A percentile compares a stretch with the other conserved stretches of the same genome.
Conservation (phyloP, 1,284 basidiomycete species). For the Mrakiaceae sp. region DNA sequence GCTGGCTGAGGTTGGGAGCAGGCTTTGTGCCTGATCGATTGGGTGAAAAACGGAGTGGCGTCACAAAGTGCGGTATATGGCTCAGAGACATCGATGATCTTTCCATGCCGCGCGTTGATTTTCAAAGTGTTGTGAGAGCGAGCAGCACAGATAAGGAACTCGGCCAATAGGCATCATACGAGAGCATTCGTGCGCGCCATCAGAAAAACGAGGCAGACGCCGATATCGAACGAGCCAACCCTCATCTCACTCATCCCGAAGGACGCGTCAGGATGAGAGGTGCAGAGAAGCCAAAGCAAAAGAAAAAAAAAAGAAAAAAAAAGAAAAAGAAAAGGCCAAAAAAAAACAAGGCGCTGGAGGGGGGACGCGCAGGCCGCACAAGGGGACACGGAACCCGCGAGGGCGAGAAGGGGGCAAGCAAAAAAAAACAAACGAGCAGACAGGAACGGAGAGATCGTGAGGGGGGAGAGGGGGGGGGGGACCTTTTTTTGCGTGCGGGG, state of each 20-base stretch:
- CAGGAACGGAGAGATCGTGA: too few species aligned
- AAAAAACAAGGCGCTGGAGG: too few species aligned
- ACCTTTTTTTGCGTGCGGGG: too few species aligned
- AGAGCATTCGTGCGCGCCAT: too few species aligned
- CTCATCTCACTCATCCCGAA: background rate
- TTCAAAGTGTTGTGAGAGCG: too few species aligned
- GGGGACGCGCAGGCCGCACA: too few species aligned
- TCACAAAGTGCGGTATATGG: background rate
- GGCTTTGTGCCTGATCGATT: conserved; percentile 4
- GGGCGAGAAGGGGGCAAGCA: background rate
- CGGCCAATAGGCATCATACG: too few species aligned
- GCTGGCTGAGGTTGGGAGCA: conserved; percentile 1
- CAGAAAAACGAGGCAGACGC: too few species aligned
- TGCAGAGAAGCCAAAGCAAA: background rate
- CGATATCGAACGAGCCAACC: background rate
- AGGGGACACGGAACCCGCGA: too few species aligned
- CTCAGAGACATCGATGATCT: background rate
- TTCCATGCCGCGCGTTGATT: too few species aligned
- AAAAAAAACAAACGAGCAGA: background rate
- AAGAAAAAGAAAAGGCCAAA: background rate
- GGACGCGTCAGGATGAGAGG: background rate
- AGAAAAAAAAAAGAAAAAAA: background rate
- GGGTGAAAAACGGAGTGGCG: background rate
- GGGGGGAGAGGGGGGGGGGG: background rate
- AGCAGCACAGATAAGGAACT: too few species aligned